Percentiles rank a stretch among this genome's conserved stretches.
Evolutionary conservation across 768 basidiomycete species (phyloP).

Genomic region (Symmetrospora coprosmae): DNA sequence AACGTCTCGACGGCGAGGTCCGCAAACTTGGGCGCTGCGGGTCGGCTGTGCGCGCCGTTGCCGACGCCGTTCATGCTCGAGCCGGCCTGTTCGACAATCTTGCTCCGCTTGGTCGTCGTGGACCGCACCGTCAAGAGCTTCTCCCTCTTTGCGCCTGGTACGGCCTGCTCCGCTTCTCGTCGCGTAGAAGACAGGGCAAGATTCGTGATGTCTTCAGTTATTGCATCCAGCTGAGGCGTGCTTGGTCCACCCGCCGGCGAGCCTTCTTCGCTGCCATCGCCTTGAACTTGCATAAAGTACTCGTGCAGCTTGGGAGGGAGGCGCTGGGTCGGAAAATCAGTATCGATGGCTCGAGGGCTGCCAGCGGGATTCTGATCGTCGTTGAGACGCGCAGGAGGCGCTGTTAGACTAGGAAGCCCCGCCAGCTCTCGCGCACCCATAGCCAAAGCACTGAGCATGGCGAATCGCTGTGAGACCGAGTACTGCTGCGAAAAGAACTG

Average conservation of each 20-base stretch:
- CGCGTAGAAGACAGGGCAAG: conserved; percentile 51
- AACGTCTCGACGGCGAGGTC: conserved; percentile 74
- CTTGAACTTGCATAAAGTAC: conserved; percentile 32
- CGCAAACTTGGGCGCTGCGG: no score
- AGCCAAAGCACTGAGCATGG: conserved; percentile 72
- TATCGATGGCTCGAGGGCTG: conserved; percentile 26
- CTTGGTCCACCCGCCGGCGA: background rate
- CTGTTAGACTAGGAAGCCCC: conserved; percentile 37
- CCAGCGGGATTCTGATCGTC: background rate
- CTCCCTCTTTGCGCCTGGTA: conserved; percentile 56
- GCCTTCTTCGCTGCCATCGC: conserved; percentile 20
- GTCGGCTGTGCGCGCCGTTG: conserved; percentile 34
- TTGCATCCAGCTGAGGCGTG: conserved; percentile 42
- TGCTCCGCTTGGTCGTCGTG: background rate
- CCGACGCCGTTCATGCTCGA: background rate
- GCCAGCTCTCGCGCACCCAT: conserved; percentile 74
- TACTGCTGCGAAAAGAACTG: conserved; percentile 92
- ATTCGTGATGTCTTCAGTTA: conserved; percentile 53
- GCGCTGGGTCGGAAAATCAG: conserved; percentile 64
- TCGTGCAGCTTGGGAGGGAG: conserved; percentile 58
- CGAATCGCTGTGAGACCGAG: conserved; percentile 67
- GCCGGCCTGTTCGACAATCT: background rate
- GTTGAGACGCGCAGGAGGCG: conserved; percentile 35
- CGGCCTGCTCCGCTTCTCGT: conserved; percentile 45
- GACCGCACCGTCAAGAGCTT: conserved; percentile 47